Conservation (phyloP, 176 grass and related monocot species). For the Oryza rufipogon region DNA sequence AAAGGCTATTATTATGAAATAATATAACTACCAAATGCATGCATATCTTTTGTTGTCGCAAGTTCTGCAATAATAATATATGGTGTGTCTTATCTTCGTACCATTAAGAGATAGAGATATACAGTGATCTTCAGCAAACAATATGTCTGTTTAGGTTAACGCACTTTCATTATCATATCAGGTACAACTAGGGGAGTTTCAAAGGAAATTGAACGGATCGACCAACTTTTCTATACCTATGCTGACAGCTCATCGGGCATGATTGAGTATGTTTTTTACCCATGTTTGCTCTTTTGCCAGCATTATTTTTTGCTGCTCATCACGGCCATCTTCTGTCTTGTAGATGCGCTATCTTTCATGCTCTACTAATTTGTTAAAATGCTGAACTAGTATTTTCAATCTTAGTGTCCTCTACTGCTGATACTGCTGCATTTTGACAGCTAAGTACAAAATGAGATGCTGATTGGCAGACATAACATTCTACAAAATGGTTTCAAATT, state of each 20-base stretch:
- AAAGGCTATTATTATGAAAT: not conserved
- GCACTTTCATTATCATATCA: constrained; percentile 38
- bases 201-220: constrained; percentile 95
- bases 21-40: not conserved
- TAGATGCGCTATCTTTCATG: not conserved
- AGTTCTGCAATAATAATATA: not conserved
- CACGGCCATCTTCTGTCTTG: not conserved
- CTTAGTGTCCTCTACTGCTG: not conserved
- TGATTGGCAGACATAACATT: not conserved
- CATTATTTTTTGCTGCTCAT: constrained; percentile 30
- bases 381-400: not conserved
- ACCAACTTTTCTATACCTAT: constrained; percentile 85
- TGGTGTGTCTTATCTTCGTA: constrained; percentile 2
- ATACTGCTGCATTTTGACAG: not conserved
- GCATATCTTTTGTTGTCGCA: not conserved
- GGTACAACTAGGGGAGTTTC: constrained; percentile 81
- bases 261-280: constrained; percentile 77
- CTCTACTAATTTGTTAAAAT: constrained; percentile 1
- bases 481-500: not conserved
- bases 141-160: constrained; percentile 31
- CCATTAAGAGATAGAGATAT: not conserved
- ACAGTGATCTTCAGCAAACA: not conserved
- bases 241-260: constrained; percentile 70
- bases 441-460: not conserved
- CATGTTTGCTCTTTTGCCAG: constrained; percentile 11